Conservation (phyloP, 495 filamentous ascomycete genomes). For the Chaetomidium leptoderma region DNA sequence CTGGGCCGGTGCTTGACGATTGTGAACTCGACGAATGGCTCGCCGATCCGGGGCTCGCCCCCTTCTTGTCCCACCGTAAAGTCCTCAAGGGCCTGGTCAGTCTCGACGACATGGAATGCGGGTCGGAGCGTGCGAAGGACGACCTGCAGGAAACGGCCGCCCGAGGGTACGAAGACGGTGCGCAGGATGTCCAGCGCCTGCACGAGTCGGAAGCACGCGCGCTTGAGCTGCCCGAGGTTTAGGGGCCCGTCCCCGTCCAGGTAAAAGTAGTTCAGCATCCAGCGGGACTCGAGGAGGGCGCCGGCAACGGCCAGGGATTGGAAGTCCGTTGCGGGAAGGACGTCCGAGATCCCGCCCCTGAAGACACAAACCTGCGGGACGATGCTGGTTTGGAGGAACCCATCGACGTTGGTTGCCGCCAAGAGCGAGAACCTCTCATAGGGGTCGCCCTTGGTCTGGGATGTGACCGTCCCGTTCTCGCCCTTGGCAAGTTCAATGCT, state of each 20-base stretch:
- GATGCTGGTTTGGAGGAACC: constrained; percentile 49
- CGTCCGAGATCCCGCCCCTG: constrained; percentile 46
- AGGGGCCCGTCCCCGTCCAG: constrained; percentile 49
- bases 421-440: constrained; percentile 49
- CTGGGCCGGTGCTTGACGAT: constrained; percentile 47
- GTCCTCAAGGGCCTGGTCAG: constrained; percentile 46
- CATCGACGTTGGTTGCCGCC: constrained; percentile 43
- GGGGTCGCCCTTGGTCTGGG: constrained; percentile 20
- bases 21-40: constrained; percentile 52
- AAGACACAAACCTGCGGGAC: constrained; percentile 54
- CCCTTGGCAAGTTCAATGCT: neutral
- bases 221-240: constrained; percentile 46
- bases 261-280: constrained; percentile 52
- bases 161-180: constrained; percentile 57
- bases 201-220: constrained; percentile 32
- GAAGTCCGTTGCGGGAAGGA: constrained; percentile 59
- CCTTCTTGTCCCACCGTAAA: constrained; percentile 29
- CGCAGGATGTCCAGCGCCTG: constrained; percentile 58
- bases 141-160: constrained; percentile 55
- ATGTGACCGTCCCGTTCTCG: neutral
- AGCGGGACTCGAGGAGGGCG: constrained; percentile 47
- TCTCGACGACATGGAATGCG: constrained; percentile 47
- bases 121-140: constrained; percentile 51
- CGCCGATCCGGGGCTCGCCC: constrained; percentile 45
- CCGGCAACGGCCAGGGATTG: constrained; percentile 56